Evolutionary conservation across 495 filamentous ascomycete genomes (phyloP), one percentile per base, ranked within the genome.

Genomic region (Viridothelium virens): DNA sequence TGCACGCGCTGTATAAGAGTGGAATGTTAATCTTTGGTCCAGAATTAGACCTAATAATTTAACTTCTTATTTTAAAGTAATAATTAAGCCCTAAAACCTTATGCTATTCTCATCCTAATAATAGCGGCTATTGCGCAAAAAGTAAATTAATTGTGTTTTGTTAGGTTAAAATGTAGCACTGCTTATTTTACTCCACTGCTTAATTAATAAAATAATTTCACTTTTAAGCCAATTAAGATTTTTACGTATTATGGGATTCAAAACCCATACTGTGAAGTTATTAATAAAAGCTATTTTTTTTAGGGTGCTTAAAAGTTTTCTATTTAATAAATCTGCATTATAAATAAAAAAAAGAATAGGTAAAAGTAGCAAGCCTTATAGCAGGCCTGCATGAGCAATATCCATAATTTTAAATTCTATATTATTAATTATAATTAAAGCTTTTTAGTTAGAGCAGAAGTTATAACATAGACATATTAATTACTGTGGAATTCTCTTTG

Each of bases 221-320:
- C n/a, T 25, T 59, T 59, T 25, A n/a, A 59, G 53, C 53, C 53
- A 18, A 36, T 59, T 25, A 9, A 36, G n/a, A 36, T 59, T 59
- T 25, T 18, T 36, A 59, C 53, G n/a, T 25, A 36, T 25, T 25
- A 10, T 59, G n/a, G 53, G 53, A 25, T n/a, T 36, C 33, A n/a
- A 25, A n/a, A 59, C 33, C 53, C 53, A 59, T 59, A 36, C 53
- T 6, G 41, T 59, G 53, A 59, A 59, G 53, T 59, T n/a, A 59
- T 59, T n/a, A 10, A 59, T n/a, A 59, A 59, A 59, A 36, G n/a
- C 53, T 9, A 59, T 59, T 10, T 25, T 36, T 36, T n/a, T n/a
- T 59, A 25, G n/a, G n/a, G n/a, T 25, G n/a, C 18, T 59, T 25
- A 9, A 25, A 18, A 59, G n/a, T 25, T 59, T 36, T 36, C n/a